phyloP scores from a whole-genome alignment of 2,329 filamentous ascomycete species.

The Diplodia intermedia region DNA sequence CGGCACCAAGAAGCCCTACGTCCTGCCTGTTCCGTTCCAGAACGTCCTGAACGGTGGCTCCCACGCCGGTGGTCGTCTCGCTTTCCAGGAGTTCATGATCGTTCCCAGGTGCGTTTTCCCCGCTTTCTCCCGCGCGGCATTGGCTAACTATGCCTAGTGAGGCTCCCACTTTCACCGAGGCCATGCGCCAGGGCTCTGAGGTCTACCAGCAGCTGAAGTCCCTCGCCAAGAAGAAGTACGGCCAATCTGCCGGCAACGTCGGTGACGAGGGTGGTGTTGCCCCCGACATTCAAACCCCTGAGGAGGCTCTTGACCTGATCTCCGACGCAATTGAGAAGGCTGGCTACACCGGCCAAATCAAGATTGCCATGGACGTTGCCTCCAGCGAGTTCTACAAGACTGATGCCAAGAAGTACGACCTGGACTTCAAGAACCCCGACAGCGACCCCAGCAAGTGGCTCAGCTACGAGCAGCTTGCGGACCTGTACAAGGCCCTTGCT shows the following conservation, averaged over 20 bases:
- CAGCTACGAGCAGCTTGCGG: constrained; percentile 96
- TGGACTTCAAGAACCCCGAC: constrained; percentile 99
- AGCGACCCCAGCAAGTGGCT: constrained; percentile 97
- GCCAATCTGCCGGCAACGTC: constrained; percentile 97
- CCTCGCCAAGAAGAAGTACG: constrained; percentile 99
- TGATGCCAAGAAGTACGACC: constrained; percentile 98
- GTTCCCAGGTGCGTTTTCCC: constrained; percentile 53
- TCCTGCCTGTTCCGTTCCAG: constrained; percentile 65
- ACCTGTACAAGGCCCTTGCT: constrained; percentile 83
- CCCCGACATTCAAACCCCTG: constrained; percentile 95
- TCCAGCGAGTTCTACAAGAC: constrained; percentile 99
- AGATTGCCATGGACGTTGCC: constrained; percentile 99
- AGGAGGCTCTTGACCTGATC: constrained; percentile 97
- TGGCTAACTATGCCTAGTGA: constrained; percentile 57
- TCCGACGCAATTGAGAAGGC: constrained; percentile 91
- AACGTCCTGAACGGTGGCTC: constrained; percentile 75
- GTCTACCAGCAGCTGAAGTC: constrained; percentile 98
- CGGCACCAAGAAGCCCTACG: constrained; percentile 60
- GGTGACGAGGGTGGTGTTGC: constrained; percentile 99
- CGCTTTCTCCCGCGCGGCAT: neutral
- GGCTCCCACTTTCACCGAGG: constrained; percentile 92
- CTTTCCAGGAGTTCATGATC: constrained; percentile 66
- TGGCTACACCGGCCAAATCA: constrained; percentile 93
- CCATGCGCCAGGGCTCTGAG: constrained; percentile 93
- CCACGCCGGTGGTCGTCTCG: constrained; percentile 90